Evolutionary conservation across 148 eudicot genomes (phyloP), one percentile per base, ranked within the genome.

Genomic region (Chenopodium quinoa): DNA sequence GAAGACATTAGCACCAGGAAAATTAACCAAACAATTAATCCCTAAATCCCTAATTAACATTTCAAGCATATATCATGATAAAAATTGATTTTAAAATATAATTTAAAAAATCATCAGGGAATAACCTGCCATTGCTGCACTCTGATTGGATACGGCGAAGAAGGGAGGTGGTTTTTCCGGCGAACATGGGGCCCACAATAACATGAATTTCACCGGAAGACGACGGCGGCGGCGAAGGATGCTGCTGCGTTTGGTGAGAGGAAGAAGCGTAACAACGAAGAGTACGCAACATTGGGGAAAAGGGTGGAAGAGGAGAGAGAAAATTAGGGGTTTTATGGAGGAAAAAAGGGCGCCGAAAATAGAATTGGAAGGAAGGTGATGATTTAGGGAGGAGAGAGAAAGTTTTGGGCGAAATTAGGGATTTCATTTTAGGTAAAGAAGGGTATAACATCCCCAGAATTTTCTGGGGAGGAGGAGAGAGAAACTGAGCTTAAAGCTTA

Each of bases 181-280:
- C 93, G 75, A 96, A 96, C 99, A 96, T 96, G 82, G 99, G 98
- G 0, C 99, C 98, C 54, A 94, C 88, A 74, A 92, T 91, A 1
- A 95, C 95, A 75, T 94, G 98, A 73, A 94, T 85, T 81, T 94
- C 97, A 71, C 88, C 89, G 32, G 75, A 77, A 60, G 77, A 54
- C 25, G 76, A 3, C 29, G 78, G 25, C 25, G 78, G 23, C 58
- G 81, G 23, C 10, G 79, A 62, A 56, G 19, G 66, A 9, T 71
- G 76, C 4, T 17, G 77, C 32, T 27, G 78, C 56, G 4, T 37
- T 44, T 44, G 77, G n/a, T 48, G 64, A 29, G 82, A 47, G 17
- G 77, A 63, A 6, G 86, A 82, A 34, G 70, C 31, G 32, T 74
- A 82, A 75, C n/a, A 81, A 22, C 81, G 84, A 76, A 37, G 27